Percentiles rank a stretch among this genome's conserved stretches.
These are phyloP conservation scores for Aspergillus sp. DNA, from an alignment of 2,329 filamentous ascomycete genomes.

Conservation along the genomic window DNA sequence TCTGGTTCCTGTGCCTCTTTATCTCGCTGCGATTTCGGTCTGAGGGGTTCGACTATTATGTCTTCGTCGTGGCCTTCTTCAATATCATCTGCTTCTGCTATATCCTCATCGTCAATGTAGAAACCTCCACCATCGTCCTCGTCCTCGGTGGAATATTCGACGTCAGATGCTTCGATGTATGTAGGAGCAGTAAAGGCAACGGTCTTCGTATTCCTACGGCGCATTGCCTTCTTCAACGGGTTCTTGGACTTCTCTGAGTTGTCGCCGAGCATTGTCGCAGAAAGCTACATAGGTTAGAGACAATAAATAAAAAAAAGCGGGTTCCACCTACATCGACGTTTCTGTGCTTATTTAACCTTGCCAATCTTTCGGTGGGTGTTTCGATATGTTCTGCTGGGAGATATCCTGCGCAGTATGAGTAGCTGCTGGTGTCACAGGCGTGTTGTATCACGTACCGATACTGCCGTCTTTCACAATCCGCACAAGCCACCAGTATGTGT, in stretches of 20 bases:
- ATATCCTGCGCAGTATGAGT: conserved; percentile 58
- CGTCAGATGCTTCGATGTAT: conserved; percentile 80
- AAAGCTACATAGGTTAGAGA: conserved; percentile 45
- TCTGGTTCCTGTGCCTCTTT: conserved; percentile 21
- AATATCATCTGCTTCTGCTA: conserved; percentile 25
- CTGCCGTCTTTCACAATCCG: conserved; percentile 95
- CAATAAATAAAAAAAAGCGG: conserved; percentile 1
- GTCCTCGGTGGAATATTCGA: conserved; percentile 77
- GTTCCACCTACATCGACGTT: conserved; percentile 77
- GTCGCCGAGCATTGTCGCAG: conserved; percentile 64
- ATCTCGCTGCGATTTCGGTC: conserved; percentile 36
- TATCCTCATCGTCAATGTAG: conserved; percentile 44
- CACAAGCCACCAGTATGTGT: conserved; percentile 99
- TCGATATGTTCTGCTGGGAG: conserved; percentile 97
- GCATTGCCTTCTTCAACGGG: conserved; percentile 75
- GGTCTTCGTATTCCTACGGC: conserved; percentile 72
- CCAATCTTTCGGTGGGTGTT: conserved; percentile 89
- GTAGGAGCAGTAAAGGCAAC: conserved; percentile 80
- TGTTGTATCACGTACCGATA: conserved; percentile 56
- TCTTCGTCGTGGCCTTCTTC: conserved; percentile 29
- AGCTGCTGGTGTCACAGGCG: conserved; percentile 38
- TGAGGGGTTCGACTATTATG: conserved; percentile 40
- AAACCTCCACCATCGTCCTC: conserved; percentile 50
- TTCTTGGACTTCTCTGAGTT: conserved; percentile 75
- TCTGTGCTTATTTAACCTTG: conserved; percentile 91